These are phyloP conservation scores for Suillus brevipes DNA, from an alignment of 768 basidiomycete species.

Conservation along the genomic window DNA sequence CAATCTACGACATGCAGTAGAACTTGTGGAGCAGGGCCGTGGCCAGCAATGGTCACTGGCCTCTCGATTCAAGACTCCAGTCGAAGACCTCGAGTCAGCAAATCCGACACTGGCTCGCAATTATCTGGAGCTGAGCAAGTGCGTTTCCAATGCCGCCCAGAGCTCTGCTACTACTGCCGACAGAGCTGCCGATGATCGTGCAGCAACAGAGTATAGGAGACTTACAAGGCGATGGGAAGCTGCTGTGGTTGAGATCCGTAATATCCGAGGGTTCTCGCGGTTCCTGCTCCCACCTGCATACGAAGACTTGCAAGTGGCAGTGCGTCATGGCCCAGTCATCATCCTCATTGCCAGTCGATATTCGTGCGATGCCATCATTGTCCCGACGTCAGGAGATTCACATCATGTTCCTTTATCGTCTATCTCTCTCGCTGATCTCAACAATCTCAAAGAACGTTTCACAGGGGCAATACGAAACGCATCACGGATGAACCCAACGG, in stretches of 20 bases:
- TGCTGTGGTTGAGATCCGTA: not conserved
- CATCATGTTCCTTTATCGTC: not conserved
- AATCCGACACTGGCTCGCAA: too few relatives aligned
- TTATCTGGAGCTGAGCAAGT: too few relatives aligned
- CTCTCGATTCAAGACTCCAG: not conserved
- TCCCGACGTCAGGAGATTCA: not conserved
- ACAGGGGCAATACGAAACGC: not conserved
- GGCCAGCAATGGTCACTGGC: not conserved
- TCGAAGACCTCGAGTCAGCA: not conserved
- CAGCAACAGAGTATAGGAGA: not conserved
- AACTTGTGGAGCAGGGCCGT: not conserved
- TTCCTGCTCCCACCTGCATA: not conserved
- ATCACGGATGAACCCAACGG: too few relatives aligned
- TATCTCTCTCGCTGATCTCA: not conserved
- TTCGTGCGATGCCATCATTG: not conserved
- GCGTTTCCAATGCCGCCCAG: too few relatives aligned
- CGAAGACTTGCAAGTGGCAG: not conserved
- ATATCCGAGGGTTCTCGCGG: not conserved
- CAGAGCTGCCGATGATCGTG: not conserved
- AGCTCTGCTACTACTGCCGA: too few relatives aligned
- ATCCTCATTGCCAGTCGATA: not conserved
- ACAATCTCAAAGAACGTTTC: not conserved
- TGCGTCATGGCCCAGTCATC: not conserved
- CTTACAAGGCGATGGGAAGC: not conserved
- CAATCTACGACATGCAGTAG: too few relatives aligned